Percentiles rank a stretch among this genome's conserved stretches.
Evolutionary conservation across 257 asterid species (phyloP).

Genomic region (Jaltomata sinuosa): DNA sequence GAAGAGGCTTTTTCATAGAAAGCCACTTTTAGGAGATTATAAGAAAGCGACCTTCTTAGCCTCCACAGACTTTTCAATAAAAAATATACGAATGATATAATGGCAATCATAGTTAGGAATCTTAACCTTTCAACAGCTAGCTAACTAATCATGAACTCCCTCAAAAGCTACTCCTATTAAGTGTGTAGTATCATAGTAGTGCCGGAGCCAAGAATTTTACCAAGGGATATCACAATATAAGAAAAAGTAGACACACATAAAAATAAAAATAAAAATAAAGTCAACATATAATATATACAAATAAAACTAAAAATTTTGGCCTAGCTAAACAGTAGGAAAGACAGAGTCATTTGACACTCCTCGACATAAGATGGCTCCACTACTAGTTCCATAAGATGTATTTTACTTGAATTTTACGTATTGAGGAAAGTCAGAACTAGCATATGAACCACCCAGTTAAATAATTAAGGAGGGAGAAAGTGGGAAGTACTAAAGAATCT

Average conservation of each 20-base stretch:
- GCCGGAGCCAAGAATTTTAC: too few relatives aligned
- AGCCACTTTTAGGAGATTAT: background rate
- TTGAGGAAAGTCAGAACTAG: conserved; percentile 18
- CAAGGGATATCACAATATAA: too few relatives aligned
- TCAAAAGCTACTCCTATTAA: background rate
- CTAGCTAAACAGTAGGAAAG: too few relatives aligned
- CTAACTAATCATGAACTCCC: conserved; percentile 8
- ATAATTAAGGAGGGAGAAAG: conserved; percentile 14
- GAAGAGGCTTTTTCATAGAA: background rate
- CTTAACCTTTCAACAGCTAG: conserved; percentile 1
- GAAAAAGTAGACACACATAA: too few relatives aligned
- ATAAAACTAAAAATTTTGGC: too few relatives aligned
- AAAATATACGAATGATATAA: background rate
- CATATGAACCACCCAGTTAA: conserved; percentile 32
- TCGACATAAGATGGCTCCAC: too few relatives aligned
- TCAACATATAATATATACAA: too few relatives aligned
- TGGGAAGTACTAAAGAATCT: conserved; percentile 20
- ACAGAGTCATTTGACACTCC: too few relatives aligned
- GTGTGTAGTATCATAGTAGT: background rate
- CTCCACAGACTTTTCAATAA: background rate
- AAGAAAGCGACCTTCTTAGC: background rate
- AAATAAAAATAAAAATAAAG: too few relatives aligned
- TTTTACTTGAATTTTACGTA: conserved; percentile 19
- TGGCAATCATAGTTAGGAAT: conserved; percentile 4
- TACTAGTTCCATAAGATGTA: conserved; percentile 9